Conservation (phyloP, 768 basidiomycete genomes). For the Porpolomopsis calyptriformis region DNA sequence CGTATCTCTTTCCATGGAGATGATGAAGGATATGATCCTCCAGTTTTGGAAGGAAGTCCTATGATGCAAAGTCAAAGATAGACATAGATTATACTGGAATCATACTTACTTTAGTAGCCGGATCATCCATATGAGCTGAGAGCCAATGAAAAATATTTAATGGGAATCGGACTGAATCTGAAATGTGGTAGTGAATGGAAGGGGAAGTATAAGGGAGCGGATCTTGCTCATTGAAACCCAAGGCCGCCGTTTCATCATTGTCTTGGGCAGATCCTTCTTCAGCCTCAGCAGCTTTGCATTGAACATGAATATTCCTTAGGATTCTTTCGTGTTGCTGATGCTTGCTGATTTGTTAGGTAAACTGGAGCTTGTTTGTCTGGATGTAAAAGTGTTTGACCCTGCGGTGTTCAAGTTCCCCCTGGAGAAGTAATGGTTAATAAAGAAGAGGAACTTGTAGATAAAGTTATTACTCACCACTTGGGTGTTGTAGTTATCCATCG, state of each 20-base stretch:
- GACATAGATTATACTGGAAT: background rate
- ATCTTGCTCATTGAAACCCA: background rate
- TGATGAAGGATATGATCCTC: slow-evolving; percentile 21
- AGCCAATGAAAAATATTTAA: slow-evolving; percentile 17
- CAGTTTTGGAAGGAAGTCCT: slow-evolving; percentile 20
- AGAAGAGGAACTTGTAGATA: background rate
- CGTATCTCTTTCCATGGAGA: slow-evolving; percentile 10
- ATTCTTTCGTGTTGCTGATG: slow-evolving; percentile 9
- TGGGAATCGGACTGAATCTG: slow-evolving; percentile 8
- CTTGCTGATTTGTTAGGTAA: slow-evolving; percentile 25
- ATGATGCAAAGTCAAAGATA: slow-evolving; percentile 10
- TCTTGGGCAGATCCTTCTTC: background rate
- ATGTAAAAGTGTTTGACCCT: slow-evolving; percentile 23
- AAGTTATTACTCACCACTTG: slow-evolving; percentile 17
- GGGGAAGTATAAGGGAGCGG: slow-evolving; percentile 1
- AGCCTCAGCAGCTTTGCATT: slow-evolving; percentile 11
- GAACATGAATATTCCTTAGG: slow-evolving; percentile 6
- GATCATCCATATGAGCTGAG: slow-evolving; percentile 1
- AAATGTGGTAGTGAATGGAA: slow-evolving; percentile 15
- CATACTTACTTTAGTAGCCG: slow-evolving; percentile 14
- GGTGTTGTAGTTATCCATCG: slow-evolving; percentile 23
- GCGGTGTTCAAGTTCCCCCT: slow-evolving; percentile 29
- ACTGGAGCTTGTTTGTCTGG: slow-evolving; percentile 21
- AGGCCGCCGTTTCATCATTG: background rate
- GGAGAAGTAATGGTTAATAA: slow-evolving; percentile 15